Evolutionary conservation across 2,329 filamentous ascomycete species (phyloP), one percentile per base, ranked within the genome.

Genomic region (Byssochlamys sp.): DNA sequence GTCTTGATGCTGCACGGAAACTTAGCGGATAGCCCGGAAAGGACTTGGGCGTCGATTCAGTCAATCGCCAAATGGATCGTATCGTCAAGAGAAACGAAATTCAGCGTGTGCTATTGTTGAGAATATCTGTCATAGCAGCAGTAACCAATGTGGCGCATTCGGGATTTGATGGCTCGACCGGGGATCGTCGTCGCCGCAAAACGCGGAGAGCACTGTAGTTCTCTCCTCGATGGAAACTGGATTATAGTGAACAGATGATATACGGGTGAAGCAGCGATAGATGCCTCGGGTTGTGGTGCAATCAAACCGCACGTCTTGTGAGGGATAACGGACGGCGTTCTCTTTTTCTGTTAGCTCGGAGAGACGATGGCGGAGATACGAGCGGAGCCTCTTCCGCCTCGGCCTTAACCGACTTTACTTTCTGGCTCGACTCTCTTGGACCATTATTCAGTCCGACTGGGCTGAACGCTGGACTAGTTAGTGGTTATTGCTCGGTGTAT

Each of bases 361-460:
- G 66, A 57, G 55, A 61, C 62, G 62, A 70, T 70, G 69, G 69
- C 70, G 70, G 70, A 72, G 69, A 70, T 72, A 69, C 63, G 68
- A 68, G 69, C 53, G 53, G 45, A 31, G 55, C 59, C 63, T 55
- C 60, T 50, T 60, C 60, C 67, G 61, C 54, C 59, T n/a, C 50
- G 55, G 45, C 51, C 51, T 29, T 35, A 54, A 54, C 52, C 24
- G 33, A 29, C 28, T 54, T 54, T 33, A 29, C 28, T 54, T 54
- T 33, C 39, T 29, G 27, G 52, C 56, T 54, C 51, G 31, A 59
- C 50, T 50, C 28, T 52, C 33, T 50, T 55, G 55, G 26, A 50
- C 24, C 29, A 54, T 28, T 19, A 54, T 28, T 19, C 25, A 29
- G 45, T n/a, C 45, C 35, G 45, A 49, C 52, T 31, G 24, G 24